Evolutionary conservation across 1,139 yeast genomes (phyloP).

Genomic region (Meyerozyma elateridarum): DNA sequence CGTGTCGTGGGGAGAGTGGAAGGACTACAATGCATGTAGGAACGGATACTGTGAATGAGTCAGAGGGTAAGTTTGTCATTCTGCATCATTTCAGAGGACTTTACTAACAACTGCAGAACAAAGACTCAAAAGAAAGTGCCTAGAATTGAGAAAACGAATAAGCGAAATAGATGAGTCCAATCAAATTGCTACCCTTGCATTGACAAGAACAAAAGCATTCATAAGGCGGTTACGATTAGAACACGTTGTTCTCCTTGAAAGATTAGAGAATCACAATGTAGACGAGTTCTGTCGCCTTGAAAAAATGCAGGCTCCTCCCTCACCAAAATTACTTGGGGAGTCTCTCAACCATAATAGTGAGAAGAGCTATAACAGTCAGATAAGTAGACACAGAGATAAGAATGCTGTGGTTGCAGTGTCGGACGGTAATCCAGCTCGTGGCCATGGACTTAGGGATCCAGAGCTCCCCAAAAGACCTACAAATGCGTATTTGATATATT

Average conservation of each 20-base stretch:
- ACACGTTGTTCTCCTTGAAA: slow-evolving; percentile 72
- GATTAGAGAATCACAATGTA: slow-evolving; percentile 30
- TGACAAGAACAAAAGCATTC: slow-evolving; percentile 72
- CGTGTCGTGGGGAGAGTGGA: background rate
- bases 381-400: slow-evolving; percentile 21
- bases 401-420: no score
- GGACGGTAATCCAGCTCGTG: slow-evolving; percentile 15
- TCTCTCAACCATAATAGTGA: slow-evolving; percentile 19
- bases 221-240: slow-evolving; percentile 79
- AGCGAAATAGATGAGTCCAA: slow-evolving; percentile 75
- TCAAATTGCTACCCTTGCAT: slow-evolving; percentile 71
- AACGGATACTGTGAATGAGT: slow-evolving; percentile 1
- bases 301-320: slow-evolving; percentile 40
- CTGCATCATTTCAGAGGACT: background rate
- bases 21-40: slow-evolving; percentile 9
- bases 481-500: slow-evolving; percentile 81
- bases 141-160: slow-evolving; percentile 68
- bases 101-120: slow-evolving; percentile 23
- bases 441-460: slow-evolving; percentile 59
- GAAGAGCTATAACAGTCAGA: slow-evolving; percentile 9
- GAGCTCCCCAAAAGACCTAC: slow-evolving; percentile 85
- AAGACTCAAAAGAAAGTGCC: slow-evolving; percentile 56
- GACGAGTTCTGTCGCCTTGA: no score
- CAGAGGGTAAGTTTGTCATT: background rate
- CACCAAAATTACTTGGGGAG: slow-evolving; percentile 34